These are phyloP conservation scores for Abortiporus biennis DNA, from an alignment of 1,284 basidiomycete genomes.

Conservation along the genomic window DNA sequence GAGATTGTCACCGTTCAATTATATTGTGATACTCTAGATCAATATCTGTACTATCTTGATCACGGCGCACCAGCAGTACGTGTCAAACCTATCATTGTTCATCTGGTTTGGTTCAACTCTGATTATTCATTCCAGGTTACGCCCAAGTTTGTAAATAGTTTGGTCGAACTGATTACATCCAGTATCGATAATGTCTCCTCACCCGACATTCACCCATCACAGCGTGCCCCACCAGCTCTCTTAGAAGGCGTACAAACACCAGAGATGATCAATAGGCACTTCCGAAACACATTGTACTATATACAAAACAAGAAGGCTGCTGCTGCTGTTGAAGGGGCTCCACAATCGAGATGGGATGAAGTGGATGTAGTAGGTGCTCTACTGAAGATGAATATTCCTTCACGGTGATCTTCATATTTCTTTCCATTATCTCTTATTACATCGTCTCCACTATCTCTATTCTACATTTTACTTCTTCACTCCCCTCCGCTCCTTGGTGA, in stretches of 20 bases:
- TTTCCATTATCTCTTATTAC: neutral
- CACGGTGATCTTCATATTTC: slow-evolving; percentile 27
- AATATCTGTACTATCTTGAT: slow-evolving; percentile 92
- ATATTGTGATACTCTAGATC: slow-evolving; percentile 91
- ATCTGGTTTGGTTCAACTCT: too few species aligned
- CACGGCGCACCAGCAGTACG: slow-evolving; percentile 80
- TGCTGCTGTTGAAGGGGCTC: slow-evolving; percentile 35
- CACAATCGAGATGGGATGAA: slow-evolving; percentile 67
- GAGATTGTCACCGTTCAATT: slow-evolving; percentile 92
- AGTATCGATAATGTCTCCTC: slow-evolving; percentile 85
- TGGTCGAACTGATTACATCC: slow-evolving; percentile 88
- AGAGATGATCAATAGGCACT: slow-evolving; percentile 90
- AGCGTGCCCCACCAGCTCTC: slow-evolving; percentile 73
- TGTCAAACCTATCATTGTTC: neutral
- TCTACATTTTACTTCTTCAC: slow-evolving; percentile 13
- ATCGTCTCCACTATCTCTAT: slow-evolving; percentile 10
- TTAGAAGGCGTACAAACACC: slow-evolving; percentile 88
- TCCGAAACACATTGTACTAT: slow-evolving; percentile 82
- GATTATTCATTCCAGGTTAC: slow-evolving; percentile 62
- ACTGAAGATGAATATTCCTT: slow-evolving; percentile 77
- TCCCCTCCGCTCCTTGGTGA: slow-evolving; percentile 2
- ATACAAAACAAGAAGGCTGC: slow-evolving; percentile 73
- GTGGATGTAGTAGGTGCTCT: slow-evolving; percentile 83
- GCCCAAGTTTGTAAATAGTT: slow-evolving; percentile 89
- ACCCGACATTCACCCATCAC: slow-evolving; percentile 79